Evolutionary conservation across 352 stramenopile genomes (phyloP), one percentile per base, ranked within the genome.

Genomic region (Pythium vanterpoolii): DNA sequence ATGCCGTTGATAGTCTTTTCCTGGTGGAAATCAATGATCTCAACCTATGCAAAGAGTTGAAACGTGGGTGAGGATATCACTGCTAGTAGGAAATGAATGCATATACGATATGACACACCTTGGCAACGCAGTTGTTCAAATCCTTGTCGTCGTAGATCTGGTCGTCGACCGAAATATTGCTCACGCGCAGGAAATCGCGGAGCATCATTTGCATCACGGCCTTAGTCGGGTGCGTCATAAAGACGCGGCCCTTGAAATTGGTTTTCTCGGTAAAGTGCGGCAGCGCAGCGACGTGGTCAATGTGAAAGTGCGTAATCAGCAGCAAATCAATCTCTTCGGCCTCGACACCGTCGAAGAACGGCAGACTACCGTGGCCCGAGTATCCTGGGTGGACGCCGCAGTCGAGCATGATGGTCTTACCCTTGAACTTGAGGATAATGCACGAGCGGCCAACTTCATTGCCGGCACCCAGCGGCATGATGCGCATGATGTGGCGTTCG

Each of bases 221-320:
- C 67, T 99, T 99, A 14, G 98, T 99, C 19, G 97, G 95, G 76
- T 99, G 96, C 31, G 98, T 99, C 96, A 99, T 99, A 76, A 99
- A 99, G 49, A 99, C 97, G 42, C 81, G 79, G 26, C 96, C 97
- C 55, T 96, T 97, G 62, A 99, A 99, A 54, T 95, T 92, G 18
- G 97, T 99, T 70, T 98, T 97, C 73, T 99, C 97, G 1, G 97
- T 99, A 48, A 99, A 98, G 69, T 99, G 98, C 16, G 98, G 98
- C 40, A 99, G 64, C n/a, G 92, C 96, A 3, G 97, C 98, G 9
- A 98, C 97, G 74, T 99, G 98, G 76, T 99, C 98, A 52, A 99
- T 93, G 78, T 99, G 98, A 77, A 99, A 99, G 72, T 99, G 98
- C 48, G 97, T 98, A 48, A 99, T 97, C 27, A 99, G 76, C 49